These are phyloP conservation scores for Phytopythium helicoides DNA, from an alignment of 352 stramenopile genomes.

Conservation along the genomic window DNA sequence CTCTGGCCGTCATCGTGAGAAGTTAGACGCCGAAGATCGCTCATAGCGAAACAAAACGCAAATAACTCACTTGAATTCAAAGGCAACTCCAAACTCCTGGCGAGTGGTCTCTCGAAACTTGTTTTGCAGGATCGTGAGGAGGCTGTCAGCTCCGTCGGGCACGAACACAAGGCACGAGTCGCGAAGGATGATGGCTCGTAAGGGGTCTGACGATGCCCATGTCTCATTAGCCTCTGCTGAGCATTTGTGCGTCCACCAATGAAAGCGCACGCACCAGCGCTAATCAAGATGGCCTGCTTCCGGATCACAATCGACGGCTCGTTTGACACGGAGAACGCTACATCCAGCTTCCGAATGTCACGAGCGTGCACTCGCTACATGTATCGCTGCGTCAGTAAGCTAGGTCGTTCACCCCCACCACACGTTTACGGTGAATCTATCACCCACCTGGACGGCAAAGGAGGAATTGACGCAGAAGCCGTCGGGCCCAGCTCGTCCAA, in stretches of 20 bases:
- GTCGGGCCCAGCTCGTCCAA: constrained; percentile 4
- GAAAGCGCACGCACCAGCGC: constrained; percentile 39
- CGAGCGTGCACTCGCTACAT: constrained; percentile 71
- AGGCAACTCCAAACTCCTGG: constrained; percentile 54
- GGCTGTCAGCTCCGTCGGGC: constrained; percentile 46
- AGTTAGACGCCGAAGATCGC: no score
- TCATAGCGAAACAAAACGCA: no score
- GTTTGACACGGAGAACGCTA: constrained; percentile 69
- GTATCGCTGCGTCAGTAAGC: constrained; percentile 6
- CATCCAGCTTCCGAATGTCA: constrained; percentile 75
- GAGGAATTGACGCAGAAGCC: constrained; percentile 29
- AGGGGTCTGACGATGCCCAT: constrained; percentile 30
- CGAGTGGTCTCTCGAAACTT: constrained; percentile 47
- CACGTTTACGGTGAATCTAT: no score
- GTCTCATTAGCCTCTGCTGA: neutral
- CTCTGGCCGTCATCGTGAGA: constrained; percentile 29
- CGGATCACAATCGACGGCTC: constrained; percentile 73
- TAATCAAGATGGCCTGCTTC: constrained; percentile 79
- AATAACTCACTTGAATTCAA: constrained; percentile 63
- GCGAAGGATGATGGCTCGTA: constrained; percentile 76
- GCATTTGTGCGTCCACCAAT: constrained; percentile 2
- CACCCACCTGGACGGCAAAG: constrained; percentile 36
- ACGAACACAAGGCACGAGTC: constrained; percentile 62
- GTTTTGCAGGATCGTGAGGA: constrained; percentile 65
- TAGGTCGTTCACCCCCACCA: neutral